Percentiles rank a stretch among this genome's conserved stretches.
These are phyloP conservation scores for Oemleria cerasiformis DNA, from an alignment of 306 rosid species.

Conservation along the genomic window DNA sequence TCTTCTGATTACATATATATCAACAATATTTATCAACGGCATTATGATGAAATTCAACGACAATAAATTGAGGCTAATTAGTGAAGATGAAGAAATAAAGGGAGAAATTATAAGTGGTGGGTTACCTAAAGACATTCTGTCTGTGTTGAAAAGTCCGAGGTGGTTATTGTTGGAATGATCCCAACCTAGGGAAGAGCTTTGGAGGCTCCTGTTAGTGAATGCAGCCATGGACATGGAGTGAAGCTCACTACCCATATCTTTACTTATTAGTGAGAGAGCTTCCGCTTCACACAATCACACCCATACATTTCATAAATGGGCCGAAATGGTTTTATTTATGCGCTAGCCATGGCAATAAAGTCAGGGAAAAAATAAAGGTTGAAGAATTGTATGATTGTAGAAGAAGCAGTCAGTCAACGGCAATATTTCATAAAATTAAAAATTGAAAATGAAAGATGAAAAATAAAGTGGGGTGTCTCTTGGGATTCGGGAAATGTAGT, in stretches of 20 bases:
- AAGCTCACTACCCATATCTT: conserved; percentile 50
- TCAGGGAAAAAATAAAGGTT: background rate
- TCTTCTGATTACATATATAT: conserved; percentile 24
- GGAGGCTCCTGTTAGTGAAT: conserved; percentile 41
- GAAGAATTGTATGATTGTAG: conserved; percentile 33
- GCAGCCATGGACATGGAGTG: conserved; percentile 44
- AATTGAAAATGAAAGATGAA: conserved; percentile 4
- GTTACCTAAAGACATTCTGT: conserved; percentile 63
- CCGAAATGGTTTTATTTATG: conserved; percentile 37
- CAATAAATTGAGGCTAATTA: conserved; percentile 5
- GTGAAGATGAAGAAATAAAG: background rate
- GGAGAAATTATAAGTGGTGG: background rate
- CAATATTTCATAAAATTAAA: background rate
- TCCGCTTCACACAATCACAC: background rate
- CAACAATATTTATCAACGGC: conserved; percentile 9
- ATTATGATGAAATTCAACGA: background rate
- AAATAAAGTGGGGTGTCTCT: conserved; percentile 41
- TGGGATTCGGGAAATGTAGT: conserved; percentile 79
- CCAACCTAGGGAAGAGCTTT: conserved; percentile 56
- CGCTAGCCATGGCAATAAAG: conserved; percentile 13
- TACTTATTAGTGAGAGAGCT: background rate
- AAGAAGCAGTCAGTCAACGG: conserved; percentile 70
- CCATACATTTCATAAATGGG: conserved; percentile 1
- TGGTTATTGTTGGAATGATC: conserved; percentile 37
- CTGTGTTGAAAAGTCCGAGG: conserved; percentile 65